Evolutionary conservation across 768 basidiomycete species (phyloP).

Genomic region (Leucogyrophana mollusca): DNA sequence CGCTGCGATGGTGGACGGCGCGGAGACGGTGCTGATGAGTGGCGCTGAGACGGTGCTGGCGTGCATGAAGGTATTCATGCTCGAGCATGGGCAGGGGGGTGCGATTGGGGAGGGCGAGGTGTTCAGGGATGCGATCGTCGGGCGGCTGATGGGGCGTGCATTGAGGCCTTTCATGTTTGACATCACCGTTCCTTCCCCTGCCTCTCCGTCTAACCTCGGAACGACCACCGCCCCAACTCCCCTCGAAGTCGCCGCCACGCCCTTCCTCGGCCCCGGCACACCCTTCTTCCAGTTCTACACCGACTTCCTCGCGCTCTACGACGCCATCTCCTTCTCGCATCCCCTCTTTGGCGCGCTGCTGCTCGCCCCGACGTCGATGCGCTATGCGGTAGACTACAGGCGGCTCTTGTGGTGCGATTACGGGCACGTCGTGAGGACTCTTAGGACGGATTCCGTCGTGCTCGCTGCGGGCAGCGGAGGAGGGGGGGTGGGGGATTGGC

Average conservation of each 20-base stretch:
- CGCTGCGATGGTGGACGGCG: conserved; percentile 9
- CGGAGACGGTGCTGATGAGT: conserved; percentile 32
- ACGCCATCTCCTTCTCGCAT: conserved; percentile 86
- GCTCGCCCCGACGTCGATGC: conserved; percentile 69
- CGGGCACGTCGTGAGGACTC: conserved; percentile 56
- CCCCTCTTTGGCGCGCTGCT: conserved; percentile 72
- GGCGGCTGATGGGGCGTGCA: conserved; percentile 55
- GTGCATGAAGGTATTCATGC: conserved; percentile 95
- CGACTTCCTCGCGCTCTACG: conserved; percentile 88
- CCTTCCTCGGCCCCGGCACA: conserved; percentile 61
- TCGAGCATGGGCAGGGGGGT: conserved; percentile 74
- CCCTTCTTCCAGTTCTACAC: conserved; percentile 96
- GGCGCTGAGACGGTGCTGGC: conserved; percentile 65
- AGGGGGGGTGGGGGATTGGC: conserved; percentile 53
- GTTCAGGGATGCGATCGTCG: conserved; percentile 73
- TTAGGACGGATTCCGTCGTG: conserved; percentile 45
- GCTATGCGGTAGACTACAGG: conserved; percentile 80
- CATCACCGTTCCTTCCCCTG: conserved; percentile 18
- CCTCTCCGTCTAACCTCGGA: conserved; percentile 54
- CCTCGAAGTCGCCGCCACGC: conserved; percentile 54
- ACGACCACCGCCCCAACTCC: conserved; percentile 36
- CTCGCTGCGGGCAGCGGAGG: conserved; percentile 28
- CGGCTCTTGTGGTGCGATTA: conserved; percentile 83
- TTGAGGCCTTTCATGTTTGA: conserved; percentile 52
- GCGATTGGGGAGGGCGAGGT: conserved; percentile 59